Conservation (phyloP, 257 asterid genomes). For the Fraxinus pennsylvanica region DNA sequence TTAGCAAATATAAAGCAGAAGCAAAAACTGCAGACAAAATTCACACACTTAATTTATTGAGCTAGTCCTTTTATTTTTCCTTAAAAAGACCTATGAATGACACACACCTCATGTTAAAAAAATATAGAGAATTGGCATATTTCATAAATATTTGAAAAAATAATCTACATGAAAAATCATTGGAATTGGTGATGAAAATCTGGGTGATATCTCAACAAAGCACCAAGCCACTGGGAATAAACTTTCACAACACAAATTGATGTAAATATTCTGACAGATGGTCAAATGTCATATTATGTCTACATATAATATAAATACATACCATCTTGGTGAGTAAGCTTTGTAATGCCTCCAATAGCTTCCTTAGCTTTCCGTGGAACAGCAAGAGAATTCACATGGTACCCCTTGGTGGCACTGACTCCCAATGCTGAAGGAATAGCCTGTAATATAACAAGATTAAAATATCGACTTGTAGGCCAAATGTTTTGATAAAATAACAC, state of each 20-base stretch:
- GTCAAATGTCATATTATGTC: slow-evolving; percentile 10
- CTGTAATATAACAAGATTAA: slow-evolving; percentile 40
- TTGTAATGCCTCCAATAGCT: slow-evolving; percentile 97
- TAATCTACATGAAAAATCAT: slow-evolving; percentile 2
- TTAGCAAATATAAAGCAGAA: not conserved
- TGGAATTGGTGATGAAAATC: slow-evolving; percentile 8
- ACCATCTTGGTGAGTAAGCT: slow-evolving; percentile 93
- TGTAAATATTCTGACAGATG: not conserved
- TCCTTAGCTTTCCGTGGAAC: slow-evolving; percentile 99
- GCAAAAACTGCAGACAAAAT: not conserved
- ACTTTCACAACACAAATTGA: not conserved
- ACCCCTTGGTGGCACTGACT: slow-evolving; percentile 77
- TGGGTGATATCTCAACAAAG: not conserved
- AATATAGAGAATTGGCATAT: not conserved
- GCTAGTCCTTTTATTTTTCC: not conserved
- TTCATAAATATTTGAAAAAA: not conserved
- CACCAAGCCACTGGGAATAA: slow-evolving; percentile 17
- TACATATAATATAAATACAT: slow-evolving; percentile 16
- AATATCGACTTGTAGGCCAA: slow-evolving; percentile 8
- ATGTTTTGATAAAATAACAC: slow-evolving; percentile 9
- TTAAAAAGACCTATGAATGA: not conserved
- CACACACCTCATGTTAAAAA: not conserved
- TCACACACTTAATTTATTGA: not conserved
- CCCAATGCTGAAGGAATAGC: slow-evolving; percentile 95
- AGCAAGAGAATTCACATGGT: slow-evolving; percentile 97